These are phyloP conservation scores for Diaporthe helianthi DNA, from an alignment of 2,329 filamentous ascomycete genomes.

Conservation along the genomic window DNA sequence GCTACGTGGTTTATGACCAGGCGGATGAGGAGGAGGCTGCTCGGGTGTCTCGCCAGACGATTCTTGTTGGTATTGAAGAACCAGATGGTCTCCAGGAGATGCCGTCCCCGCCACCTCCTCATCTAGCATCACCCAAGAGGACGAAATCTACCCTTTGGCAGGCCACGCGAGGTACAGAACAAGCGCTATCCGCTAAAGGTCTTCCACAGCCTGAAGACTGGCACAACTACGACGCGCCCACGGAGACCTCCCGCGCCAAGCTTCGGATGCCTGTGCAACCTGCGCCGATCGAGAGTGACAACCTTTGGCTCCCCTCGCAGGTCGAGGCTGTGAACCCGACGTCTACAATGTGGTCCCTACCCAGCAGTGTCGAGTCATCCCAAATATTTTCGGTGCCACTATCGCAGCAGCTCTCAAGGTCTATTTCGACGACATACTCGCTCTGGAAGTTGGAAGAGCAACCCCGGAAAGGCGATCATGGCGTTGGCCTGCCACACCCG, in stretches of 20 bases:
- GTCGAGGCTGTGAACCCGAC: neutral
- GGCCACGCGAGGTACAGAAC: constrained; percentile 14
- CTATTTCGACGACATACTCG: neutral
- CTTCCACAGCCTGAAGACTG: constrained; percentile 34
- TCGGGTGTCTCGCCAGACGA: constrained; percentile 39
- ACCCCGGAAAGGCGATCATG: constrained; percentile 14
- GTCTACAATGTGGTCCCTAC: constrained; percentile 30
- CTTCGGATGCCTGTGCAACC: constrained; percentile 30
- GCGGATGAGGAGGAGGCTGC: constrained; percentile 40
- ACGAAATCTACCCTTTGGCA: constrained; percentile 34
- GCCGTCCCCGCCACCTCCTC: constrained; percentile 33
- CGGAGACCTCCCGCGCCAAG: constrained; percentile 32
- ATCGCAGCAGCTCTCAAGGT: neutral
- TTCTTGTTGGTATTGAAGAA: constrained; percentile 45
- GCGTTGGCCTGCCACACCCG: constrained; percentile 47
- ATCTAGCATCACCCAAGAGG: constrained; percentile 30
- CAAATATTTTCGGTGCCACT: neutral
- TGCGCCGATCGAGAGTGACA: constrained; percentile 29
- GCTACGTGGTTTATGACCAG: constrained; percentile 45
- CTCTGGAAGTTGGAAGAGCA: constrained; percentile 26
- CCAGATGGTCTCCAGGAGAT: constrained; percentile 37
- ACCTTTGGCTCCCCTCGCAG: constrained; percentile 37
- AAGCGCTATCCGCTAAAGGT: constrained; percentile 9
- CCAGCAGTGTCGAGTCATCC: neutral
- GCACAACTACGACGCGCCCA: constrained; percentile 31